Evolutionary conservation across 2,329 filamentous ascomycete genomes (phyloP), one percentile per base, ranked within the genome.

Genomic region (Claviceps paspali): DNA sequence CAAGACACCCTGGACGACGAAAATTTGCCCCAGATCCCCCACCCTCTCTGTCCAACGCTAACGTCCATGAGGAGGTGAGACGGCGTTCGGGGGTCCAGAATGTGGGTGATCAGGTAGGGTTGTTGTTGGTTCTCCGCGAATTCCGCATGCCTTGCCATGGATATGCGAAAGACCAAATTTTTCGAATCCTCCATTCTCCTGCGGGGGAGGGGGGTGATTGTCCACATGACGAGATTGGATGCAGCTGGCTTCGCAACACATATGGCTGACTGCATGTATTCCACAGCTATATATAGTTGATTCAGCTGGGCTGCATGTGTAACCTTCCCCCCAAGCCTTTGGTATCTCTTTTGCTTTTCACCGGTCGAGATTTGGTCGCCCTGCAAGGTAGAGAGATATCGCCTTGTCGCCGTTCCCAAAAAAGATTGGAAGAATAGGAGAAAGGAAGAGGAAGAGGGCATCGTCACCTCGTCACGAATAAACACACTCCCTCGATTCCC

Each of bases 281-380:
- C 7, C 9, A 19, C 29, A 11, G 28, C 21, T 33, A 36, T 36
- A 39, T 29, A 36, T 39, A n/a, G n/a, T n/a, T n/a, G n/a, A n/a
- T n/a, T n/a, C n/a, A n/a, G n/a, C n/a, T n/a, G n/a, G n/a, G n/a
- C n/a, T n/a, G n/a, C n/a, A n/a, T n/a, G n/a, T n/a, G n/a, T n/a
- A n/a, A n/a, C n/a, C n/a, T n/a, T n/a, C n/a, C n/a, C n/a, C n/a
- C n/a, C n/a, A n/a, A n/a, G n/a, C n/a, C n/a, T n/a, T n/a, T n/a
- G n/a, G n/a, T n/a, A n/a, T n/a, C n/a, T n/a, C n/a, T n/a, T n/a
- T n/a, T n/a, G n/a, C n/a, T n/a, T n/a, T n/a, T n/a, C n/a, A n/a
- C n/a, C n/a, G n/a, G n/a, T n/a, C n/a, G n/a, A n/a, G n/a, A n/a
- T n/a, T n/a, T n/a, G n/a, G n/a, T n/a, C n/a, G n/a, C n/a, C n/a